Evolutionary conservation across 2,329 filamentous ascomycete genomes (phyloP).

Genomic region (Cladosporium austrohemisphaericum): DNA sequence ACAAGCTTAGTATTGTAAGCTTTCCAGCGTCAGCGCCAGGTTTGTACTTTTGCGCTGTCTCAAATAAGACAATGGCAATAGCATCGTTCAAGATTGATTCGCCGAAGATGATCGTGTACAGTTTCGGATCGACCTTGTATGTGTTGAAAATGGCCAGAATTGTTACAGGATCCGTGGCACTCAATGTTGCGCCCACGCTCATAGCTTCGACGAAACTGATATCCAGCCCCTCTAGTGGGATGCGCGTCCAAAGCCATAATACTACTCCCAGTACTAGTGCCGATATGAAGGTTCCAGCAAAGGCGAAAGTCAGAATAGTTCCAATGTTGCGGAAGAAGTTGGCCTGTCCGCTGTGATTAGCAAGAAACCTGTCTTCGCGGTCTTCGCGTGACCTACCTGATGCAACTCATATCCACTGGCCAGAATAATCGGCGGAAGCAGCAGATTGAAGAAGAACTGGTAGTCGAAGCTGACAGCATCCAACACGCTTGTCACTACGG

Average conservation of each 20-base stretch:
- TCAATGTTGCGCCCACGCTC: slow-evolving; percentile 91
- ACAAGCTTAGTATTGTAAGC: slow-evolving; percentile 74
- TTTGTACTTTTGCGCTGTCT: slow-evolving; percentile 91
- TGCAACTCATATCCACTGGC: slow-evolving; percentile 96
- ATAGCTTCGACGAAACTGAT: slow-evolving; percentile 95
- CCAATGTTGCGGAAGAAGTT: slow-evolving; percentile 99
- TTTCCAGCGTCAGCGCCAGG: slow-evolving; percentile 65
- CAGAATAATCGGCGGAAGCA: slow-evolving; percentile 96
- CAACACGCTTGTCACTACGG: slow-evolving; percentile 76
- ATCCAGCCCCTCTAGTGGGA: slow-evolving; percentile 78
- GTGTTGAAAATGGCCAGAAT: slow-evolving; percentile 98
- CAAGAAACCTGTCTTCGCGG: not conserved
- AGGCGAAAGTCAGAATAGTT: slow-evolving; percentile 94
- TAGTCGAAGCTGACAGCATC: slow-evolving; percentile 95
- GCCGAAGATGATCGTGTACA: slow-evolving; percentile 98
- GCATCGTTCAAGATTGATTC: slow-evolving; percentile 98
- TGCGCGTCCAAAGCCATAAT: slow-evolving; percentile 80
- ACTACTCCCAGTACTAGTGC: slow-evolving; percentile 90
- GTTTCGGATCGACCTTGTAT: slow-evolving; percentile 97
- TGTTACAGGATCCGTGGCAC: slow-evolving; percentile 94
- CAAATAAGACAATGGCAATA: slow-evolving; percentile 96
- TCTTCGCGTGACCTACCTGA: slow-evolving; percentile 53
- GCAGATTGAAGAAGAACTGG: slow-evolving; percentile 98
- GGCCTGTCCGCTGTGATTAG: slow-evolving; percentile 45
- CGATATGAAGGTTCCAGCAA: slow-evolving; percentile 94